These are phyloP conservation scores for Alternaria triticina DNA, from an alignment of 2,329 filamentous ascomycete genomes.

Conservation along the genomic window DNA sequence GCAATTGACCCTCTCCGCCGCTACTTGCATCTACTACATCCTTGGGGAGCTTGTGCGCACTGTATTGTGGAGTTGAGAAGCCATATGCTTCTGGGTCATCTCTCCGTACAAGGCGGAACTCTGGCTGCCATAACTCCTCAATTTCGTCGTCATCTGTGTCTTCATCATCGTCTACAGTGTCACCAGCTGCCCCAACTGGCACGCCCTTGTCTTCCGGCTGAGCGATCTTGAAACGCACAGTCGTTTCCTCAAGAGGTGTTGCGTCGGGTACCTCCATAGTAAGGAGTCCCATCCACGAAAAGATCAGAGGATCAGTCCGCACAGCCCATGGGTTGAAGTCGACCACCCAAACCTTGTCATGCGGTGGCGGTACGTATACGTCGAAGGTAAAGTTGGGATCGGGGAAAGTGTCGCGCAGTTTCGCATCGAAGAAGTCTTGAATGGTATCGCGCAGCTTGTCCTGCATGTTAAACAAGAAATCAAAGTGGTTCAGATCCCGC, in stretches of 20 bases:
- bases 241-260: slow-evolving; percentile 13
- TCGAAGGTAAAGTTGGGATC: slow-evolving; percentile 89
- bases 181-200: neutral
- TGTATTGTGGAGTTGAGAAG: slow-evolving; percentile 86
- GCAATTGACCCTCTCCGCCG: slow-evolving; percentile 71
- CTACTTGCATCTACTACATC: slow-evolving; percentile 79
- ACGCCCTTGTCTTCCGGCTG: slow-evolving; percentile 10
- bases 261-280: slow-evolving; percentile 65
- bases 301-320: slow-evolving; percentile 86
- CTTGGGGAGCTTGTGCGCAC: slow-evolving; percentile 91
- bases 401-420: slow-evolving; percentile 77
- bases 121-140: slow-evolving; percentile 67
- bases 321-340: slow-evolving; percentile 96
- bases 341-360: slow-evolving; percentile 81
- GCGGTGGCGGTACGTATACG: slow-evolving; percentile 80
- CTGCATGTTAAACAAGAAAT: slow-evolving; percentile 75
- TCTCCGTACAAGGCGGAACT: slow-evolving; percentile 80
- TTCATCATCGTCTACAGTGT: slow-evolving; percentile 17
- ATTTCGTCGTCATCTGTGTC: slow-evolving; percentile 57
- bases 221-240: slow-evolving; percentile 38
- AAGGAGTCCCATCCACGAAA: slow-evolving; percentile 87
- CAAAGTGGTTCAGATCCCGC: slow-evolving; percentile 87
- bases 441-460: slow-evolving; percentile 72
- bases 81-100: slow-evolving; percentile 89
- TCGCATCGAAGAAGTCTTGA: slow-evolving; percentile 76